Evolutionary conservation across 805 yeast species (phyloP).

Genomic region (Metschnikowia similis): DNA sequence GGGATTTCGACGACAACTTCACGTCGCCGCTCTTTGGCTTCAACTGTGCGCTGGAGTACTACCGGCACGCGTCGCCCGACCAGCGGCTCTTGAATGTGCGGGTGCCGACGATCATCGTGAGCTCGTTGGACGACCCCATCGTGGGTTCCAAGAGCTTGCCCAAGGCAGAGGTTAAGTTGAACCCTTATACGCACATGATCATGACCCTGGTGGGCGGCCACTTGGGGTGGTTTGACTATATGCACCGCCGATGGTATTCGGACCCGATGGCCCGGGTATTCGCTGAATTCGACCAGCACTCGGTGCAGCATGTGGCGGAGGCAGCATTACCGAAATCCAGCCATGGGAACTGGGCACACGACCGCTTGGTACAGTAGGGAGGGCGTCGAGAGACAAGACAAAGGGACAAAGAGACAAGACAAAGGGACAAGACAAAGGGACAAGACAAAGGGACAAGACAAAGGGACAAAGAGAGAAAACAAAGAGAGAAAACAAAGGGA

Average conservation of each 20-base stretch:
- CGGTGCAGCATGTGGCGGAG: slow-evolving; percentile 13
- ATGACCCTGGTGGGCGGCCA: slow-evolving; percentile 72
- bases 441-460: too few species aligned
- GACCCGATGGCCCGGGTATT: slow-evolving; percentile 33
- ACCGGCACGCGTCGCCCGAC: slow-evolving; percentile 60
- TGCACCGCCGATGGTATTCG: slow-evolving; percentile 36
- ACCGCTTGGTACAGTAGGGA: slow-evolving; percentile 20
- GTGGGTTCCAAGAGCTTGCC: slow-evolving; percentile 54
- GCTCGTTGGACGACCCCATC: slow-evolving; percentile 66
- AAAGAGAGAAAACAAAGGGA: too few species aligned
- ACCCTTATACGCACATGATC: slow-evolving; percentile 56
- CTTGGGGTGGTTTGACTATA: slow-evolving; percentile 45
- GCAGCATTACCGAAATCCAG: slow-evolving; percentile 27
- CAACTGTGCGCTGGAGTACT: slow-evolving; percentile 57
- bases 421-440: too few species aligned
- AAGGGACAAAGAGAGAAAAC: too few species aligned
- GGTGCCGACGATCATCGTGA: slow-evolving; percentile 59
- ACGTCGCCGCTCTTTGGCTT: slow-evolving; percentile 64
- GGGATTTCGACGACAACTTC: slow-evolving; percentile 58
- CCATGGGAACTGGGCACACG: slow-evolving; percentile 31
- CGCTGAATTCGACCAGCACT: slow-evolving; percentile 28
- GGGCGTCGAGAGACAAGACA: neutral
- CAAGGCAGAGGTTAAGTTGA: slow-evolving; percentile 40
- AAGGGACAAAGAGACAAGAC: neutral
- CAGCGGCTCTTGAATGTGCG: slow-evolving; percentile 51